A percentile compares a stretch with the other conserved stretches of the same genome.
phyloP scores from a whole-genome alignment of 1,284 basidiomycete genomes.

The Naganishia sp. region DNA sequence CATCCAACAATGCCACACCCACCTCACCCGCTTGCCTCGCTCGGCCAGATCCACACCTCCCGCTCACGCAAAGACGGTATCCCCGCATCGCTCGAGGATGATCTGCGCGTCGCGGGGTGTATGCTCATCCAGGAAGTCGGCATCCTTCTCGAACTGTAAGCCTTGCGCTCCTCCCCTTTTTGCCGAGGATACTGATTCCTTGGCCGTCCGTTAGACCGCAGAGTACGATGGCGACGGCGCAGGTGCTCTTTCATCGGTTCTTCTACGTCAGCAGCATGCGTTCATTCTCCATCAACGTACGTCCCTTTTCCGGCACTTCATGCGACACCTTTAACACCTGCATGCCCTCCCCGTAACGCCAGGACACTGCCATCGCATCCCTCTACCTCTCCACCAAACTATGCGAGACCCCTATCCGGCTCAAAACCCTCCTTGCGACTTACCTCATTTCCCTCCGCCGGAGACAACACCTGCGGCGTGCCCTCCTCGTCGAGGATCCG shows the following conservation, averaged over 20 bases:
- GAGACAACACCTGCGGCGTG: conserved; percentile 59
- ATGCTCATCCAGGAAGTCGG: conserved; percentile 95
- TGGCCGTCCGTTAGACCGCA: conserved; percentile 69
- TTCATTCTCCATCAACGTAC: conserved; percentile 84
- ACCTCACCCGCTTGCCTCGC: conserved; percentile 80
- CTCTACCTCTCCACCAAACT: conserved; percentile 94
- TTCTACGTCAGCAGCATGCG: conserved; percentile 94
- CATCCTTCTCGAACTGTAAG: conserved; percentile 80
- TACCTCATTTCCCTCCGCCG: conserved; percentile 71
- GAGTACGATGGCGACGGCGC: conserved; percentile 92
- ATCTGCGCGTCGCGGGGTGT: conserved; percentile 82
- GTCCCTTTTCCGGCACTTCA: conserved; percentile 42
- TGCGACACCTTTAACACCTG: not conserved
- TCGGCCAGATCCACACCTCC: conserved; percentile 72
- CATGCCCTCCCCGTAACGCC: not conserved
- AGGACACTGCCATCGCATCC: conserved; percentile 91
- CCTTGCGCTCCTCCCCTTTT: conserved; percentile 12
- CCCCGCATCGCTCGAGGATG: conserved; percentile 74
- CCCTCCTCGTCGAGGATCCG: not conserved
- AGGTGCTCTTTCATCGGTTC: conserved; percentile 94
- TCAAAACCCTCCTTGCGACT: conserved; percentile 91
- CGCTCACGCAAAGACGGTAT: conserved; percentile 83
- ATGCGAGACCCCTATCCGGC: conserved; percentile 86
- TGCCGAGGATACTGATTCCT: not conserved
- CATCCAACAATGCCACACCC: conserved; percentile 57